These are phyloP conservation scores for Xylaria sp. DNA, from an alignment of 2,329 filamentous ascomycete genomes.

Conservation along the genomic window DNA sequence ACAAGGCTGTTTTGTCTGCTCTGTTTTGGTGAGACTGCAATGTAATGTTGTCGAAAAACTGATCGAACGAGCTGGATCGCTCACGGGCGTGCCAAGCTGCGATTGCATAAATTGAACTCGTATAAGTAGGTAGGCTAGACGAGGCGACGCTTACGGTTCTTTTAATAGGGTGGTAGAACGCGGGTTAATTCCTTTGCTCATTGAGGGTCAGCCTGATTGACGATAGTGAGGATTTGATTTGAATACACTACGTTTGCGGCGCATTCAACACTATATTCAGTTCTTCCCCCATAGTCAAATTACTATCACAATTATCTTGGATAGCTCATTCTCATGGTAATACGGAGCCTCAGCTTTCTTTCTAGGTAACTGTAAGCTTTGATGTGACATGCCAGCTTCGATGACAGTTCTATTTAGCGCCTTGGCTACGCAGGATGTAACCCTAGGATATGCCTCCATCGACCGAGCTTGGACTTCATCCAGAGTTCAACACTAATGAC, in stretches of 20 bases:
- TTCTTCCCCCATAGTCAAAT: not conserved
- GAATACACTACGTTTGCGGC: not conserved
- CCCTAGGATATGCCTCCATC: not conserved
- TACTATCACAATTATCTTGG: not conserved
- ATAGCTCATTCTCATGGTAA: not conserved
- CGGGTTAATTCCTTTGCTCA: not conserved
- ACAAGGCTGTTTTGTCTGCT: constrained; percentile 15
- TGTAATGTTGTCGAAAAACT: constrained; percentile 16
- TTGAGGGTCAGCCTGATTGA: not conserved
- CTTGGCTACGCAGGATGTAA: constrained; percentile 12
- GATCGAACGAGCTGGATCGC: constrained; percentile 9
- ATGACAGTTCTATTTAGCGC: constrained; percentile 5
- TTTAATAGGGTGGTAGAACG: not conserved
- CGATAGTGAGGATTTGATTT: not conserved
- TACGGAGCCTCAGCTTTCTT: not conserved
- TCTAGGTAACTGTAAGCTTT: not conserved
- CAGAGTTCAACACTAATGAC: not conserved
- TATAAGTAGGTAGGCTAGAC: not conserved
- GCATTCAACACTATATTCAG: no score
- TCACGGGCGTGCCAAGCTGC: constrained; percentile 14
- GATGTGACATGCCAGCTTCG: constrained; percentile 1
- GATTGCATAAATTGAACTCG: constrained; percentile 20
- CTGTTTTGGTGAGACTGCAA: constrained; percentile 20
- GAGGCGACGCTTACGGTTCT: constrained; percentile 13
- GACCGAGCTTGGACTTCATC: not conserved